These are phyloP conservation scores for Paraconiothyrium brasiliense DNA, from an alignment of 2,329 filamentous ascomycete species.

Conservation along the genomic window DNA sequence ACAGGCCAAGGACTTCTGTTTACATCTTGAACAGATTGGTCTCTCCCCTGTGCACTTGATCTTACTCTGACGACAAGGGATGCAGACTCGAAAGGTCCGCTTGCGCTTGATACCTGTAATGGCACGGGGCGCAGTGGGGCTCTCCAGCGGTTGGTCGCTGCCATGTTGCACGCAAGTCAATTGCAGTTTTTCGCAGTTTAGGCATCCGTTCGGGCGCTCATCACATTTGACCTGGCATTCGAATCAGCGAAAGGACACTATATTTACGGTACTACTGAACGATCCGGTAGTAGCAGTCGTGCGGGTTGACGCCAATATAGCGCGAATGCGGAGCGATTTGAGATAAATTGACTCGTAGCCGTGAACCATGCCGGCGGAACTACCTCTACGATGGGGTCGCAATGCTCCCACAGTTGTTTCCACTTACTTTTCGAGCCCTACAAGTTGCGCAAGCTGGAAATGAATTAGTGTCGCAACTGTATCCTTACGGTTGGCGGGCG, in stretches of 20 bases:
- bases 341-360: not conserved
- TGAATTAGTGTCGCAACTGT: conserved; percentile 17
- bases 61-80: conserved; percentile 42
- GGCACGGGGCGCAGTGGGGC: conserved; percentile 27
- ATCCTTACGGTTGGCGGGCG: not conserved
- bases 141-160: conserved; percentile 26
- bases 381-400: not conserved
- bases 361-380: not conserved
- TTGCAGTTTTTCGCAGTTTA: conserved; percentile 43
- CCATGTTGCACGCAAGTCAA: conserved; percentile 39
- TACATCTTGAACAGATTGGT: conserved; percentile 40
- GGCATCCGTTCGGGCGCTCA: conserved; percentile 41
- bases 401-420: not conserved
- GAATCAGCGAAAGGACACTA: not conserved
- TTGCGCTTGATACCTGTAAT: conserved; percentile 43
- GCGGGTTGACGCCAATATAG: conserved; percentile 1
- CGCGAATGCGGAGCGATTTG: not conserved
- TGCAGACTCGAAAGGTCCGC: conserved; percentile 42
- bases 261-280: not conserved
- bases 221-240: conserved; percentile 41
- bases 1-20: conserved; percentile 35
- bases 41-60: conserved; percentile 46
- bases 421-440: conserved; percentile 30
- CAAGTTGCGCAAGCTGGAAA: conserved; percentile 31
- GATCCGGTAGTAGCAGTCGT: not conserved